These are phyloP conservation scores for Rhizopogon vinicolor DNA, from an alignment of 768 basidiomycete species.

Conservation along the genomic window DNA sequence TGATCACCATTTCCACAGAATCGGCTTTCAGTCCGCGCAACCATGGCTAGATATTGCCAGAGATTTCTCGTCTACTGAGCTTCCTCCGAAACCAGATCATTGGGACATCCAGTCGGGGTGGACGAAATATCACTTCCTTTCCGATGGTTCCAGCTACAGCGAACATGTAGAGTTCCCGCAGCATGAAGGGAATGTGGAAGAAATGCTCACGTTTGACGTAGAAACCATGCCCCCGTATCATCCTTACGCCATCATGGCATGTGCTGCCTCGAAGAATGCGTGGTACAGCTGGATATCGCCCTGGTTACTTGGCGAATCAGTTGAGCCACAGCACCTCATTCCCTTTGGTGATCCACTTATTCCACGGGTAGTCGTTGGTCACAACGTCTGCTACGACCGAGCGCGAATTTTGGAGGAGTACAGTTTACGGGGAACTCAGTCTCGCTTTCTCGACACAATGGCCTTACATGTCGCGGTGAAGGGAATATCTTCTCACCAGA, in stretches of 20 bases:
- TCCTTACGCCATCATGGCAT: constrained; percentile 83
- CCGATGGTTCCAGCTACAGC: constrained; percentile 75
- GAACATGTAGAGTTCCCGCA: constrained; percentile 67
- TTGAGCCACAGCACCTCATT: constrained; percentile 61
- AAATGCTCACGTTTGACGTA: constrained; percentile 87
- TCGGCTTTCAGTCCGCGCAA: constrained; percentile 64
- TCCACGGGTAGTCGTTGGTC: constrained; percentile 77
- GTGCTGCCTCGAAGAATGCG: constrained; percentile 72
- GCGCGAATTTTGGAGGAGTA: constrained; percentile 84
- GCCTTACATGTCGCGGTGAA: constrained; percentile 90
- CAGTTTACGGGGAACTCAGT: constrained; percentile 54
- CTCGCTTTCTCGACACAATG: constrained; percentile 92
- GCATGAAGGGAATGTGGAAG: constrained; percentile 59
- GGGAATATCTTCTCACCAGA: constrained; percentile 92
- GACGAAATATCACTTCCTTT: constrained; percentile 73
- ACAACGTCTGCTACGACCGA: constrained; percentile 94
- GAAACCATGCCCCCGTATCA: constrained; percentile 86
- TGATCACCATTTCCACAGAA: constrained; percentile 83
- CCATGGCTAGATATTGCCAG: constrained; percentile 76
- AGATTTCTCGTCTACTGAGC: constrained; percentile 41
- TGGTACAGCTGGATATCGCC: constrained; percentile 99
- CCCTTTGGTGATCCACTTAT: constrained; percentile 55
- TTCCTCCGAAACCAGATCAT: constrained; percentile 59
- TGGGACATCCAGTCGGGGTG: constrained; percentile 71
- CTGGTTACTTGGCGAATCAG: constrained; percentile 71